A percentile compares a stretch with the other conserved stretches of the same genome.
phyloP scores from a whole-genome alignment of 1,284 basidiomycete genomes.

The Apiotrichum siamense region DNA sequence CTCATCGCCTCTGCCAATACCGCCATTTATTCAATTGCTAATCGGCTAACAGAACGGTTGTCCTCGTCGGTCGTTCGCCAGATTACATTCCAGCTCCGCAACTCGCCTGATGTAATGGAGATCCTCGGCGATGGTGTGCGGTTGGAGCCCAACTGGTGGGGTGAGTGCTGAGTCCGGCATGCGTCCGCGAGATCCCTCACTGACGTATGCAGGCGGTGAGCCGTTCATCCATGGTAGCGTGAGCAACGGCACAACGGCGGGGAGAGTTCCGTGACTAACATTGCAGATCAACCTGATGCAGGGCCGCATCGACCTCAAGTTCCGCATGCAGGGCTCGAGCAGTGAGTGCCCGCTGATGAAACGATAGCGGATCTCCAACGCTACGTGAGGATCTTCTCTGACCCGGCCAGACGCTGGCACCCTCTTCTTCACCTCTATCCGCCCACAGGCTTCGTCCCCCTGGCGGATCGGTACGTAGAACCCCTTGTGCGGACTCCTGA shows the following conservation, averaged over 20 bases:
- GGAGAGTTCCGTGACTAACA: neutral
- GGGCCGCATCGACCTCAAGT: conserved; percentile 46
- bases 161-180: conserved; percentile 25
- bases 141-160: conserved; percentile 40
- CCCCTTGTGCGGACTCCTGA: neutral
- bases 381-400: neutral
- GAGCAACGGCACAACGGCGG: neutral
- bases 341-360: conserved; percentile 8
- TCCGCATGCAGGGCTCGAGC: conserved; percentile 40
- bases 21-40: too few species aligned
- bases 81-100: conserved; percentile 43
- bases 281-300: conserved; percentile 45
- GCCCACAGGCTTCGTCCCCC: conserved; percentile 40
- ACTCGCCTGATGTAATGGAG: conserved; percentile 35
- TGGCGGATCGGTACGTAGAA: conserved; percentile 42
- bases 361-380: conserved; percentile 8
- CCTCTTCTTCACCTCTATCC: conserved; percentile 47
- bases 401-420: conserved; percentile 38
- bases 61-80: conserved; percentile 43
- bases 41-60: conserved; percentile 39
- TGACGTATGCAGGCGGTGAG: conserved; percentile 35
- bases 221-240: conserved; percentile 48
- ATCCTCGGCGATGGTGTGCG: conserved; percentile 38
- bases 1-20: neutral
- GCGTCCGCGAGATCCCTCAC: neutral